Percentiles rank a stretch among this genome's conserved stretches.
These are phyloP conservation scores for Zizania palustris DNA, from an alignment of 202 grass and related monocot genomes.

Conservation along the genomic window DNA sequence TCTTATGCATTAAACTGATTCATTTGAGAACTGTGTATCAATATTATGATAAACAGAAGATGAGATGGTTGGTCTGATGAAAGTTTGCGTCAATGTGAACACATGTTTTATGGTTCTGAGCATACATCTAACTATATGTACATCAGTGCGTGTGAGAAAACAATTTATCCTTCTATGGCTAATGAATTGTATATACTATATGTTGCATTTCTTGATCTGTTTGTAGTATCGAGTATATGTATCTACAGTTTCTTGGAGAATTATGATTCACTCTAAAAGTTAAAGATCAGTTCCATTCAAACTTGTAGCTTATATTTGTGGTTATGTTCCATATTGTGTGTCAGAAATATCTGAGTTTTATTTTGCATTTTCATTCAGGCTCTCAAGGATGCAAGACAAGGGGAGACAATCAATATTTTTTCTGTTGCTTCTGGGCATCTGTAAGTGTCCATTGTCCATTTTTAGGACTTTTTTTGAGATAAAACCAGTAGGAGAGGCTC, in stretches of 20 bases:
- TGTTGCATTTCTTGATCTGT: constrained; percentile 13
- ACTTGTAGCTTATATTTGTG: constrained; percentile 17
- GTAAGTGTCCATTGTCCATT: constrained; percentile 63
- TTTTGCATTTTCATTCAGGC: constrained; percentile 54
- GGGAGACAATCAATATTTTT: constrained; percentile 98
- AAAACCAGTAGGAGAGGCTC: too few species aligned
- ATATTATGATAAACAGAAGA: background rate
- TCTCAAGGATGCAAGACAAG: constrained; percentile 67
- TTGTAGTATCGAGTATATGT: constrained; percentile 19
- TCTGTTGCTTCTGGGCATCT: constrained; percentile 99
- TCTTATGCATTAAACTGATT: background rate
- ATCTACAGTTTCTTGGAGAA: constrained; percentile 22
- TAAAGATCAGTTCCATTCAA: constrained; percentile 26
- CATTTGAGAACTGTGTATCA: background rate
- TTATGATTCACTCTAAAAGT: background rate
- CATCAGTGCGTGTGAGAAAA: background rate
- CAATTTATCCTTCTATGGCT: background rate
- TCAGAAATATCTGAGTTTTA: constrained; percentile 30
- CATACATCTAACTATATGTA: background rate
- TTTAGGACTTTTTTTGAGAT: background rate
- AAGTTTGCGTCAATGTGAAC: background rate
- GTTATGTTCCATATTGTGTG: constrained; percentile 17
- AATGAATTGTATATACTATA: constrained; percentile 1
- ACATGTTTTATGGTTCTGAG: background rate
- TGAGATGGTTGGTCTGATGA: background rate